Base-by-base conservation (phyloP, 2,329 filamentous ascomycete species). In the Ceratocystis cubensis region DNA sequence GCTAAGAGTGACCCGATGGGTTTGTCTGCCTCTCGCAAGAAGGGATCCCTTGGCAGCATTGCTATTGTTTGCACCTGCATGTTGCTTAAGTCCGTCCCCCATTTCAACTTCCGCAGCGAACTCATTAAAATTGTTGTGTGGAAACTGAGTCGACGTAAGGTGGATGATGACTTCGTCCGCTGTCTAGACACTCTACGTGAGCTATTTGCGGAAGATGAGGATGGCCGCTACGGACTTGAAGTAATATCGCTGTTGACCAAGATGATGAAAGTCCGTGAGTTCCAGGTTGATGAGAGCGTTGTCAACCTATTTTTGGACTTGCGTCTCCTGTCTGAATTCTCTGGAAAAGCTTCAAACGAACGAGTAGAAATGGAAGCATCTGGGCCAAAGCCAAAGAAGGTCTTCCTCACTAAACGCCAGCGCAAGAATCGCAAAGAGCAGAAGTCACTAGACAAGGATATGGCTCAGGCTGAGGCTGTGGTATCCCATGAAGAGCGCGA, bases 61-160 rank as follows among this genome's bases (percentile, higher is more conserved):
- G 93, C 94, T 2, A 87, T 96, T 67, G 87, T 85, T 56, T 99
- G 94, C 74, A 87, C 88, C 1, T 96, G 91, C 75, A 88, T 83
- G 37, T 81, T 99, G 17, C 77, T 97, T 50, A 84, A 84, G 22
- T 81, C 88, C 1, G 91, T 96, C 0, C 90, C 94, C 2, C 95
- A 99, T 78, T 99, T 99, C 84, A 99, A 99, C 79, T 96, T 96
- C 76, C 87, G 94, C 50, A 83, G 81, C 62, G 93, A 99, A 65
- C 79, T 99, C 65, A 78, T 99, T 69, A 91, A 89, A 75, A 93
- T 97, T 67, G 74, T 99, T 15, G 86, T 96, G 25, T 85, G 86
- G 71, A 94, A 94, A 74, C 80, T 99, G 45, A 91, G 89, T 72
- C 83, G 81, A 67, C 84, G 85, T 71, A 83, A 82, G 65, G 77